These are phyloP conservation scores for Phyllosticta citrichinensis DNA, from an alignment of 2,329 filamentous ascomycete species.

Conservation along the genomic window DNA sequence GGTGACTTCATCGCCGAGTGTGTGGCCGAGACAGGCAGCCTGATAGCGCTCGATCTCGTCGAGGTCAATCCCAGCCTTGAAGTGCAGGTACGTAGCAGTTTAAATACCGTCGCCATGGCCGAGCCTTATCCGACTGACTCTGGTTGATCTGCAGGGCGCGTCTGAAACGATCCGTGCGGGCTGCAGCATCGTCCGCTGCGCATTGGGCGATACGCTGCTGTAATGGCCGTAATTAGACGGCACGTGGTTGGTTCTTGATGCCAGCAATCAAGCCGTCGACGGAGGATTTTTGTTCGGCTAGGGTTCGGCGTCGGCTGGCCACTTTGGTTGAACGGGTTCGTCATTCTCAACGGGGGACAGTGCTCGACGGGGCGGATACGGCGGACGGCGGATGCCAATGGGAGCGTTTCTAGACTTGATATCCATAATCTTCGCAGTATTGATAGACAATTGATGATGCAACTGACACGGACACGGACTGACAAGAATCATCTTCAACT, in stretches of 20 bases:
- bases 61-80: conserved; percentile 43
- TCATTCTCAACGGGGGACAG: neutral
- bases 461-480: neutral
- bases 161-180: conserved; percentile 83
- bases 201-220: conserved; percentile 81
- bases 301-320: neutral
- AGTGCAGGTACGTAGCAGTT: conserved; percentile 8
- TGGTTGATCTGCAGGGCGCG: conserved; percentile 45
- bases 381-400: neutral
- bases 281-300: neutral
- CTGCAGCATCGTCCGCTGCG: conserved; percentile 83
- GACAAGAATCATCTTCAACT: too few species aligned
- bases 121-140: neutral
- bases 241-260: neutral
- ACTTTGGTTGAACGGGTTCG: neutral
- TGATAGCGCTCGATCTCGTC: conserved; percentile 49
- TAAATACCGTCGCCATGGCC: neutral
- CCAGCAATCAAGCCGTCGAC: neutral
- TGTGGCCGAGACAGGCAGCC: conserved; percentile 46
- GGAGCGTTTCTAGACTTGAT: neutral
- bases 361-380: neutral
- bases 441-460: neutral
- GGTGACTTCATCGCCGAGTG: conserved; percentile 89
- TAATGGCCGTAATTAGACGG: conserved; percentile 31
- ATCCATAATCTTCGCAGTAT: neutral